Percentiles rank a stretch among this genome's conserved stretches.
phyloP scores from a whole-genome alignment of 345 rosid genomes.

The Ailanthus altissimus region DNA sequence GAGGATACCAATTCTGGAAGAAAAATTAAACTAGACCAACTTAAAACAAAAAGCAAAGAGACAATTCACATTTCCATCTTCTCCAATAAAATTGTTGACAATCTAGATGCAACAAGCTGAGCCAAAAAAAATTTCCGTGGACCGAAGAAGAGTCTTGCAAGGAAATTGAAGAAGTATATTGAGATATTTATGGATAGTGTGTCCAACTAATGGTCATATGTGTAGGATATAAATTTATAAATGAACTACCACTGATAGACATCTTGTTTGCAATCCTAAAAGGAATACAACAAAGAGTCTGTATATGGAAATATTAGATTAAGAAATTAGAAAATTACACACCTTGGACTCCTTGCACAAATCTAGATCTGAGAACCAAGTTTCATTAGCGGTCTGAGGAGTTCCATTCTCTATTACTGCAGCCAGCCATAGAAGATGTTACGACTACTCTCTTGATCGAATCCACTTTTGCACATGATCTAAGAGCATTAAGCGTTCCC shows the following conservation, averaged over 20 bases:
- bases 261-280: not conserved
- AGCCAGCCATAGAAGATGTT: constrained; percentile 14
- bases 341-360: constrained; percentile 31
- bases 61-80: no score
- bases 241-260: no score
- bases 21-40: not conserved
- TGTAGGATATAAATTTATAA: no score
- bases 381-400: constrained; percentile 28
- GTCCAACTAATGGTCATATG: no score
- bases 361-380: constrained; percentile 20
- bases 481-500: constrained; percentile 25
- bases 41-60: no score
- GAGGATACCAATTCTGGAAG: constrained; percentile 41
- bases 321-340: not conserved
- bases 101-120: no score
- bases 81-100: no score
- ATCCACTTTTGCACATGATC: constrained; percentile 19
- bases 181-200: no score
- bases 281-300: not conserved
- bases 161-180: no score
- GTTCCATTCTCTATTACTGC: constrained; percentile 6
- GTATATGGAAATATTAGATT: not conserved
- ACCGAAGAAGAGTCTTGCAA: no score
- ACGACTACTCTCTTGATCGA: constrained; percentile 21
- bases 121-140: no score